Conservation (phyloP, 2,329 filamentous ascomycete species). For the Nigrograna mackinnonii region DNA sequence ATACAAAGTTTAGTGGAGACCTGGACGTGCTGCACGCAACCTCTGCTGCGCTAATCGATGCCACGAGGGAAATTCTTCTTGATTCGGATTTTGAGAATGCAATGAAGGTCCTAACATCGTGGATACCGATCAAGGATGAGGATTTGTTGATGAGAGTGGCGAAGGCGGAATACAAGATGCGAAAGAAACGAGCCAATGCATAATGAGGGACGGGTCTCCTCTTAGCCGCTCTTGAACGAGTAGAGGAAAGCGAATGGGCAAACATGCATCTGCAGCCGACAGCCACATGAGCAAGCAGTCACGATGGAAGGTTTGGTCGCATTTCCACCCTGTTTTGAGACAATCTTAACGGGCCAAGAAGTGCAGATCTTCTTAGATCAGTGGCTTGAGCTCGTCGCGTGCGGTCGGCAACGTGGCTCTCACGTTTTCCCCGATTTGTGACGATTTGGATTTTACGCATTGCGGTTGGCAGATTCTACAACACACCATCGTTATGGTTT, state of each 20-base stretch:
- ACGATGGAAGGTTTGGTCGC: conserved; percentile 17
- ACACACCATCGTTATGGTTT: too few relatives aligned
- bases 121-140: conserved; percentile 92
- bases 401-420: conserved; percentile 34
- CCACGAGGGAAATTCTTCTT: conserved; percentile 82
- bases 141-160: conserved; percentile 91
- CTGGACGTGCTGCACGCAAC: conserved; percentile 90
- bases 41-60: conserved; percentile 86
- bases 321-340: conserved; percentile 30
- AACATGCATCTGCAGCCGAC: conserved; percentile 11
- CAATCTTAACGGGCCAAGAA: conserved; percentile 18
- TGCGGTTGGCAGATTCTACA: too few relatives aligned
- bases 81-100: conserved; percentile 96
- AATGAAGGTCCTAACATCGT: conserved; percentile 95
- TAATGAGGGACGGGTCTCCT: conserved; percentile 17
- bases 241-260: not conserved
- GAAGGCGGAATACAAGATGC: conserved; percentile 81
- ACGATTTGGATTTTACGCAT: conserved; percentile 17
- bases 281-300: conserved; percentile 13
- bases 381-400: conserved; percentile 37
- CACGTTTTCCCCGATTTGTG: conserved; percentile 24
- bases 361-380: conserved; percentile 35
- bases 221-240: conserved; percentile 3
- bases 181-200: conserved; percentile 53
- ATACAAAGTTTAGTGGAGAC: conserved; percentile 57